A percentile compares a stretch with the other conserved stretches of the same genome.
phyloP scores from a whole-genome alignment of 1,284 basidiomycete species.

The Ustilago bromivora region DNA sequence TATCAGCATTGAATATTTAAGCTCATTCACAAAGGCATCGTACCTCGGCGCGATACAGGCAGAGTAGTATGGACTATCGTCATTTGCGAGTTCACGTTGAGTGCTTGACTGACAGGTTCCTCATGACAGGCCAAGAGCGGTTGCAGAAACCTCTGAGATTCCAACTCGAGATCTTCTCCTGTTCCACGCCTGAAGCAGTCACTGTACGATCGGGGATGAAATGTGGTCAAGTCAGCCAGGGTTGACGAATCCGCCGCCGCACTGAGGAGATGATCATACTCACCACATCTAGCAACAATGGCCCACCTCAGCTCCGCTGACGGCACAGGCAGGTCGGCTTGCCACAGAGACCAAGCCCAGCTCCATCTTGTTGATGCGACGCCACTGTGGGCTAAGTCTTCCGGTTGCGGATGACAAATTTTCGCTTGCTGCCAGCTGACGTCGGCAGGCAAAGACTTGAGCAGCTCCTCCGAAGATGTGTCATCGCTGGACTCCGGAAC shows the following conservation, averaged over 20 bases:
- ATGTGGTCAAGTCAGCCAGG: constrained; percentile 1
- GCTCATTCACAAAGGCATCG: background rate
- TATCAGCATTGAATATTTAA: background rate
- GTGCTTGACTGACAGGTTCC: constrained; percentile 22
- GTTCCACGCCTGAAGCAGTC: constrained; percentile 45
- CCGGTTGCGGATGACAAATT: constrained; percentile 3
- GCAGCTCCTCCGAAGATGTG: constrained; percentile 15
- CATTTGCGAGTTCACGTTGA: background rate
- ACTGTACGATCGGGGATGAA: constrained; percentile 15
- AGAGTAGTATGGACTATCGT: background rate
- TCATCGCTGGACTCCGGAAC: constrained; percentile 11
- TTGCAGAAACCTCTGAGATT: constrained; percentile 57
- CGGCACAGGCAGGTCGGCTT: constrained; percentile 17
- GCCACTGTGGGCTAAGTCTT: background rate
- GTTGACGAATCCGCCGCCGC: background rate
- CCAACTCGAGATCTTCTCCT: constrained; percentile 45
- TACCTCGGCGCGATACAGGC: background rate
- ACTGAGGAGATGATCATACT: constrained; percentile 14
- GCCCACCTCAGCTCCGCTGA: constrained; percentile 7
- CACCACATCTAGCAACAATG: constrained; percentile 42
- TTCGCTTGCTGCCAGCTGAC: constrained; percentile 29
- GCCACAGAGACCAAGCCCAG: constrained; percentile 58
- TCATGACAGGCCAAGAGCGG: constrained; percentile 53
- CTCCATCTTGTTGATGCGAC: constrained; percentile 20
- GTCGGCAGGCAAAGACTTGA: constrained; percentile 20